Percentiles rank a stretch among this genome's conserved stretches.
These are phyloP conservation scores for Ascoidea asiatica DNA, from an alignment of 805 yeast species.

Conservation along the genomic window DNA sequence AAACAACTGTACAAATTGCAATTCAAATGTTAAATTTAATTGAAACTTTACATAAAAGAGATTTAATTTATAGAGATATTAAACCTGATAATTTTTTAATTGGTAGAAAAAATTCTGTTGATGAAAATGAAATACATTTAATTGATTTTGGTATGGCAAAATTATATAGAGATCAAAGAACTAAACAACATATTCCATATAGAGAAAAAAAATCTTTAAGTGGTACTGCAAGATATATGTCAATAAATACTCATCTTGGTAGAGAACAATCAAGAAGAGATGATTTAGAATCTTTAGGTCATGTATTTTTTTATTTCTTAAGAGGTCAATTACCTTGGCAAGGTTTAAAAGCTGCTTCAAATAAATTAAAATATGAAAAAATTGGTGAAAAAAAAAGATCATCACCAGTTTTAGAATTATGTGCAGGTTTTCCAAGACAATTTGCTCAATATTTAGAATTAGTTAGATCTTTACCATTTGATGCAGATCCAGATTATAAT, in stretches of 20 bases:
- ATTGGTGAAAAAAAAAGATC: conserved; percentile 93
- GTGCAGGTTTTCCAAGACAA: conserved; percentile 83
- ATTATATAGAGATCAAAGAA: conserved; percentile 91
- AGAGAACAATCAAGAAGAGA: conserved; percentile 95
- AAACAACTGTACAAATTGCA: conserved; percentile 88
- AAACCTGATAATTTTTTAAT: conserved; percentile 95
- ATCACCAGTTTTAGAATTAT: conserved; percentile 73
- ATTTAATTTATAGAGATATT: conserved; percentile 89
- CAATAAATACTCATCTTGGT: conserved; percentile 93
- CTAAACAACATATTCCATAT: conserved; percentile 92
- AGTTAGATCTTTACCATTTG: conserved; percentile 82
- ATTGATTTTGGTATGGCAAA: conserved; percentile 99
- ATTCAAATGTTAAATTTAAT: conserved; percentile 87
- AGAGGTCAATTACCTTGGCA: conserved; percentile 98
- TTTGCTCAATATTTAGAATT: conserved; percentile 84
- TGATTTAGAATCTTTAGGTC: conserved; percentile 92
- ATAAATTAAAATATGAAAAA: conserved; percentile 93
- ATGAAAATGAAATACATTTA: conserved; percentile 74
- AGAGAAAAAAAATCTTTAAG: conserved; percentile 90
- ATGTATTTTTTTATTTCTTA: conserved; percentile 88
- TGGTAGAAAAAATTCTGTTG: conserved; percentile 75
- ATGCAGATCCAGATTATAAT: conserved; percentile 90
- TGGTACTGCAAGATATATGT: conserved; percentile 98
- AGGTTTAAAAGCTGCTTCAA: conserved; percentile 95
- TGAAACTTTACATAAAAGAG: conserved; percentile 77